Conservation (phyloP, 176 grass and related monocot genomes). For the Oryza rufipogon region DNA sequence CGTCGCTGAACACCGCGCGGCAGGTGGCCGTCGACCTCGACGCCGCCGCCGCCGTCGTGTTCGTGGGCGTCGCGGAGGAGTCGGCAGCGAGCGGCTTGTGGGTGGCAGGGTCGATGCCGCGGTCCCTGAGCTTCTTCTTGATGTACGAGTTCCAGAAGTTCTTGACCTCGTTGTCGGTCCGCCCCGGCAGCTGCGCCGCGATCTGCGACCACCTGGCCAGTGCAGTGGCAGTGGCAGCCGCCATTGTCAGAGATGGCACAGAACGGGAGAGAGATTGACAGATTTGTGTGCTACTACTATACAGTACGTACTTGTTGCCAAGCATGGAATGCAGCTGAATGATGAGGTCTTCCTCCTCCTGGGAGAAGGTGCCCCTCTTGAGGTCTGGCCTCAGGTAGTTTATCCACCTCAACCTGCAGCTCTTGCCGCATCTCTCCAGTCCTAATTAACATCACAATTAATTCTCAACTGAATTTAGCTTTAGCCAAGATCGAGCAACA, state of each 20-base stretch:
- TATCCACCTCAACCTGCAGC: conserved; percentile 85
- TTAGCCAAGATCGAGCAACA: too few relatives aligned
- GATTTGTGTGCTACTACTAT: too few relatives aligned
- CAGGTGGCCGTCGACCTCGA: background rate
- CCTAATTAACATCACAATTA: conserved; percentile 18
- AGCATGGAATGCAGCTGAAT: conserved; percentile 72
- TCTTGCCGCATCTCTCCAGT: conserved; percentile 80
- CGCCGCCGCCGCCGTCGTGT: too few relatives aligned
- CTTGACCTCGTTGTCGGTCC: conserved; percentile 98
- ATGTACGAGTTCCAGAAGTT: conserved; percentile 97
- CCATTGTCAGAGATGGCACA: background rate
- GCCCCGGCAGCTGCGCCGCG: conserved; percentile 77
- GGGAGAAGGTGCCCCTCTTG: conserved; percentile 76
- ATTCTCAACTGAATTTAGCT: background rate
- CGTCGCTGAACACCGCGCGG: conserved; percentile 33
- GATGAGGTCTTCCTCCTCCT: conserved; percentile 78
- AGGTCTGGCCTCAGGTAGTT: conserved; percentile 88
- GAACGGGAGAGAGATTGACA: background rate
- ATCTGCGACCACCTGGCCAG: conserved; percentile 76
- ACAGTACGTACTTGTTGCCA: conserved; percentile 60
- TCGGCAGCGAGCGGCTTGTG: conserved; percentile 56
- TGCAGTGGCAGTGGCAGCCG: background rate
- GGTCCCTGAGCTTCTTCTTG: conserved; percentile 72
- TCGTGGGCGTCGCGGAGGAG: too few relatives aligned
- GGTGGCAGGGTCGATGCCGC: conserved; percentile 74